A percentile compares a stretch with the other conserved stretches of the same genome.
phyloP scores from a whole-genome alignment of 208 protist genomes.

The Trypanosoma melophagium region DNA sequence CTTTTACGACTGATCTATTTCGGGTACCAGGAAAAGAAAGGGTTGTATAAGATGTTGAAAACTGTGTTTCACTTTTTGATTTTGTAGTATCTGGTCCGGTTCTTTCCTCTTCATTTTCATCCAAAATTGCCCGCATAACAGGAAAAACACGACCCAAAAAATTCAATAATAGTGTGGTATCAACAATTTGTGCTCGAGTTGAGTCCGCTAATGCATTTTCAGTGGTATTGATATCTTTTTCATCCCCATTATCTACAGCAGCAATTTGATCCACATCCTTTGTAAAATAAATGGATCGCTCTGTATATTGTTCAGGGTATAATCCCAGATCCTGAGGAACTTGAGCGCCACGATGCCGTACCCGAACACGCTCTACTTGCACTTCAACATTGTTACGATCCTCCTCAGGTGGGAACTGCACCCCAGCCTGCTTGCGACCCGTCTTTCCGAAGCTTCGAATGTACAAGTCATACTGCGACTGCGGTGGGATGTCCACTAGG shows the following conservation, averaged over 20 bases:
- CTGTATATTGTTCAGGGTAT: slow-evolving; percentile 64
- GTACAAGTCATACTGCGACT: slow-evolving; percentile 86
- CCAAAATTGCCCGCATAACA: slow-evolving; percentile 62
- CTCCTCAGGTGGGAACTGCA: slow-evolving; percentile 68
- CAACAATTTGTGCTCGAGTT: slow-evolving; percentile 31
- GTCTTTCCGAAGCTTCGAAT: slow-evolving; percentile 72
- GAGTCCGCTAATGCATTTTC: neutral
- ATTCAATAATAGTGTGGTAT: slow-evolving; percentile 44
- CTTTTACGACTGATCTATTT: slow-evolving; percentile 54
- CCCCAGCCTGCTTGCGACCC: slow-evolving; percentile 45
- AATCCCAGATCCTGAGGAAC: slow-evolving; percentile 75
- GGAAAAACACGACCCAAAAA: slow-evolving; percentile 74
- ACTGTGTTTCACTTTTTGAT: slow-evolving; percentile 47
- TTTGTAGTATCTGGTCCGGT: slow-evolving; percentile 21
- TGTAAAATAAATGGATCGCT: slow-evolving; percentile 27
- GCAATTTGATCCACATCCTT: slow-evolving; percentile 19
- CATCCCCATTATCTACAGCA: slow-evolving; percentile 12
- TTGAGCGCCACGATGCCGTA: slow-evolving; percentile 36
- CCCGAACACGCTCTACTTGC: slow-evolving; percentile 65
- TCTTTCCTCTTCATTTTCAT: slow-evolving; percentile 52
- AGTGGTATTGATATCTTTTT: neutral
- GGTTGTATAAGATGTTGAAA: slow-evolving; percentile 53
- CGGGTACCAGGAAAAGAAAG: slow-evolving; percentile 47
- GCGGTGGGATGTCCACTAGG: slow-evolving; percentile 69
- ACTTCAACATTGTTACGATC: slow-evolving; percentile 45